Base-by-base conservation (phyloP, 495 filamentous ascomycete species). In the Pyronema omphalodes region DNA sequence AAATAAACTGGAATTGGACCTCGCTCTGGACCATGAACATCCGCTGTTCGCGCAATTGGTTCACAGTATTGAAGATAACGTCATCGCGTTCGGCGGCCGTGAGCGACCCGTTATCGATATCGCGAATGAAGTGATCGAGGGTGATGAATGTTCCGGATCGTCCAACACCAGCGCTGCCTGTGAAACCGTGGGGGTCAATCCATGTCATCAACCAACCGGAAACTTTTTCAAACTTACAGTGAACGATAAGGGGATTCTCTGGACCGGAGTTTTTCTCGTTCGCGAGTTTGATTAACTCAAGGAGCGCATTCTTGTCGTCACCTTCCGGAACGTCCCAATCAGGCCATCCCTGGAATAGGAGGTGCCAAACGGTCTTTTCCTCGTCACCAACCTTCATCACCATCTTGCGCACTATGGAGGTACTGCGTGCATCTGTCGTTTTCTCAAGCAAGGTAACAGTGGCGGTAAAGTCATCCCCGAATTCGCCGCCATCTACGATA, bases 21-120 rank as follows among this genome's bases (percentile, higher is more conserved):
- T 88, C 83, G 33, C 82, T 82, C 68, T 96, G 91, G 3, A 99
- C 93, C 93, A 96, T 99, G 66, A 81, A 84, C 76, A 86, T 85
- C 37, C 93, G 74, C 70, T 99, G 93, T 67, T 89, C 76, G 29
- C 93, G 76, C 61, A 99, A 73, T 60, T 71, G 69, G 57, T 93
- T 80, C 44, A 99, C 93, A 6, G 80, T 79, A 12, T 83, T 74
- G 57, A 81, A 85, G 11, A 78, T 63, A 34, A 71, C 66, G 50
- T 80, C 75, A 63, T 59, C 57, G 36, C 54, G 58, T 43, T 66
- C 69, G 48, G 57, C 54, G 18, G 44, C 52, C 14, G 45, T 6
- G 40, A 59, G 53, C n/a, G 49, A 45, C 33, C 87, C 93, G 9
- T 79, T 77, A 37, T 85, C 79, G 7, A 96, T 70, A 66, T 94